Evolutionary conservation across 768 basidiomycete genomes (phyloP).

Genomic region (Lentinula sp.): DNA sequence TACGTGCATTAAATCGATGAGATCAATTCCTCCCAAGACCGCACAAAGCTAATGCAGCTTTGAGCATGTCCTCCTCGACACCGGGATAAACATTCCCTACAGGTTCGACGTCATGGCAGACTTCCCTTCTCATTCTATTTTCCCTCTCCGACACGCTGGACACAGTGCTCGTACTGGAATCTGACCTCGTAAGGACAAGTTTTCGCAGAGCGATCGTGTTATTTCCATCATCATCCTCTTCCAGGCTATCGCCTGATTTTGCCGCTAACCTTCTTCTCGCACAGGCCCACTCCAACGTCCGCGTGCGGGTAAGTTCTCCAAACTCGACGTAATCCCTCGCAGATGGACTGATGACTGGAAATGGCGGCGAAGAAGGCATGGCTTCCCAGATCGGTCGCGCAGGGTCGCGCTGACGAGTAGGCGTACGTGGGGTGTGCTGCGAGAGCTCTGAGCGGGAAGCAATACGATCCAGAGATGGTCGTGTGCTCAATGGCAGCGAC

Average conservation of each 20-base stretch:
- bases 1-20: background rate
- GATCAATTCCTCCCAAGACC: conserved; percentile 5
- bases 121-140: background rate
- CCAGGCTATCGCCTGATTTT: background rate
- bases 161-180: background rate
- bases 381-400: conserved; percentile 40
- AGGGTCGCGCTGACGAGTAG: conserved; percentile 14
- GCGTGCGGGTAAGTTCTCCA: conserved; percentile 37
- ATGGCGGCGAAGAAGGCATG: conserved; percentile 62
- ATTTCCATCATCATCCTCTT: conserved; percentile 4
- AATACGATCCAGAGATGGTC: conserved; percentile 48
- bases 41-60: conserved; percentile 10
- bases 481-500: background rate
- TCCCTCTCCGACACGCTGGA: background rate
- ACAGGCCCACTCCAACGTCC: conserved; percentile 73
- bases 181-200: background rate
- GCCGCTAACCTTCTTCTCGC: conserved; percentile 30
- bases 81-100: background rate
- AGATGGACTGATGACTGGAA: conserved; percentile 44
- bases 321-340: conserved; percentile 42
- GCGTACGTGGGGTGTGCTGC: conserved; percentile 9
- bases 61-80: conserved; percentile 7
- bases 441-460: conserved; percentile 46
- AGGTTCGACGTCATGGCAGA: conserved; percentile 19
- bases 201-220: background rate